phyloP scores from a whole-genome alignment of 129 eudicot species.

The Erigeron canadensis region DNA sequence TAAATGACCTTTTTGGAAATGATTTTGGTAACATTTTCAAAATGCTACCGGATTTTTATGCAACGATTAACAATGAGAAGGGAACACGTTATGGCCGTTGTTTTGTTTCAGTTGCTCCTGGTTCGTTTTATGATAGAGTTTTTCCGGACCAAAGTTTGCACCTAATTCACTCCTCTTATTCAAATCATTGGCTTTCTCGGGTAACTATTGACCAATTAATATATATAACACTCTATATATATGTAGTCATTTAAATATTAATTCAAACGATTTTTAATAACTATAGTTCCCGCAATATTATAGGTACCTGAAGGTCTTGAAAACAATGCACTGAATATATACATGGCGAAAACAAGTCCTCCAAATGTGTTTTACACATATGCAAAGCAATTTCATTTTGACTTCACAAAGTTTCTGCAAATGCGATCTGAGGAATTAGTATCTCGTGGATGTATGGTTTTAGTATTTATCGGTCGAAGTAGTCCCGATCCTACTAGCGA shows the following conservation, averaged over 20 bases:
- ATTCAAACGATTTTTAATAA: neutral
- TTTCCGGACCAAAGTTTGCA: constrained; percentile 49
- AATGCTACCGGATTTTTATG: constrained; percentile 40
- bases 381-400: constrained; percentile 27
- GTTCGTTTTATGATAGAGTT: constrained; percentile 44
- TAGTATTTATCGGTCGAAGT: constrained; percentile 24
- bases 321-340: constrained; percentile 32
- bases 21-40: constrained; percentile 54
- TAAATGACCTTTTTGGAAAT: constrained; percentile 60
- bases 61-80: constrained; percentile 28
- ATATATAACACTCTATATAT: no score
- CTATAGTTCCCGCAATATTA: neutral
- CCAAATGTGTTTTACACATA: constrained; percentile 37
- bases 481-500: constrained; percentile 18
- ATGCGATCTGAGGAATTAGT: constrained; percentile 30
- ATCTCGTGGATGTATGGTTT: constrained; percentile 28
- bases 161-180: constrained; percentile 65
- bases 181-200: constrained; percentile 78
- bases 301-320: constrained; percentile 46
- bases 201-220: constrained; percentile 29
- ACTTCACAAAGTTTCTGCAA: constrained; percentile 29
- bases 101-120: constrained; percentile 45
- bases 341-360: constrained; percentile 42
- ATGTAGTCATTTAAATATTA: neutral
- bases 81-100: constrained; percentile 30